Evolutionary conservation across 495 filamentous ascomycete species (phyloP), one percentile per base, ranked within the genome.

Genomic region (Thozetella sp.): DNA sequence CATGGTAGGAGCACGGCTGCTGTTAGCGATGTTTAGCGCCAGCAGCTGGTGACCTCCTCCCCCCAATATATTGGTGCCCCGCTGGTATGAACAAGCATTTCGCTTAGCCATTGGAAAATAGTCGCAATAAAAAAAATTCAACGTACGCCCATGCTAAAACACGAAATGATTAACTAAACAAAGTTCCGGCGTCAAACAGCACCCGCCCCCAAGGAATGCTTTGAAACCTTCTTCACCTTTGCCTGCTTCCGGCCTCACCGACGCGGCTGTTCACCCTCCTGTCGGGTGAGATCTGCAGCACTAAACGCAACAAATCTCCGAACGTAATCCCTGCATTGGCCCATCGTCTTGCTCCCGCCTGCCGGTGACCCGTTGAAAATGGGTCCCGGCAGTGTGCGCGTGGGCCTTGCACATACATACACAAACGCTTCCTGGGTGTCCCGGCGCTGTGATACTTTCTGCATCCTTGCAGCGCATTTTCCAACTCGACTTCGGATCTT

Each of bases 261-360:
- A 10, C 43, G 43, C 43, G 43, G 43, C 43, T 15, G n/a, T 48
- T 48, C 15, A 11, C 20, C 9, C 43, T 48, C 20, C 43, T 13
- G n/a, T n/a, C 6, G n/a, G 6, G n/a, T 3, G 43, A 48, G 43
- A 48, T 48, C 43, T 48, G 43, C 43, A 48, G 43, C 43, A 48
- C 43, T 48, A 48, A 48, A n/a, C 43, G 43, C 43, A 48, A 48
- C 43, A 48, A 48, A 48, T 48, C 43, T 48, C 43, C 43, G 43
- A 48, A 37, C 30, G 30, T 20, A 4, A 48, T 48, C 43, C 43
- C 43, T 48, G 43, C 43, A 19, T 37, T 9, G 6, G 30, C 30
- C 9, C 30, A 37, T 15, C 30, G 30, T 6, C 30, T 37, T 37
- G 30, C n/a, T 37, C 6, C 30, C 30, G 30, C 30, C 30, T 37